Evolutionary conservation across 345 rosid species (phyloP).

Genomic region (Carallia brachiata): DNA sequence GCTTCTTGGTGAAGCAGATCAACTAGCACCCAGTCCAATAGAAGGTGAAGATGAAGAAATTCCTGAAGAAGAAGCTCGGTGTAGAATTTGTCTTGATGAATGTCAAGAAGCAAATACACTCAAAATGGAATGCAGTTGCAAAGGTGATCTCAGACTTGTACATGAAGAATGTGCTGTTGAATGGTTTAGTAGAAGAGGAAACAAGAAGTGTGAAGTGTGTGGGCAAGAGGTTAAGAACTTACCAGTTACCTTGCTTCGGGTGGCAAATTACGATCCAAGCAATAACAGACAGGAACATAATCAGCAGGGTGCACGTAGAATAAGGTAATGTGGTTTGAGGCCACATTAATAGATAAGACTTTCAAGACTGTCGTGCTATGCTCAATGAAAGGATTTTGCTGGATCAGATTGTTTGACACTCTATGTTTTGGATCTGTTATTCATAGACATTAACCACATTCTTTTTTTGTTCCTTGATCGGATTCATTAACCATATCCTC

Average conservation of each 20-base stretch:
- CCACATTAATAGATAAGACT: neutral
- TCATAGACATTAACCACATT: no score
- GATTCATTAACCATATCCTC: no score
- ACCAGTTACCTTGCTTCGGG: slow-evolving; percentile 80
- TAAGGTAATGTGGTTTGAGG: slow-evolving; percentile 45
- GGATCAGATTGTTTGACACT: slow-evolving; percentile 4
- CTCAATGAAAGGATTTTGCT: neutral
- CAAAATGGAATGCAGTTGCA: slow-evolving; percentile 98
- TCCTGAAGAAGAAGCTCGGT: slow-evolving; percentile 94
- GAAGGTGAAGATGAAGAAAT: slow-evolving; percentile 83
- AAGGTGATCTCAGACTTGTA: slow-evolving; percentile 82
- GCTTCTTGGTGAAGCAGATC: slow-evolving; percentile 45
- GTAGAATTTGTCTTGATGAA: slow-evolving; percentile 83
- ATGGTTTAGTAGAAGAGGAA: slow-evolving; percentile 88
- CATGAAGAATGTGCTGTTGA: slow-evolving; percentile 85
- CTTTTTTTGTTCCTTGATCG: no score
- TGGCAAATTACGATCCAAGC: slow-evolving; percentile 46
- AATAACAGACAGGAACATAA: slow-evolving; percentile 44
- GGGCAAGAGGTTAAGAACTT: slow-evolving; percentile 79
- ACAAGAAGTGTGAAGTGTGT: slow-evolving; percentile 86
- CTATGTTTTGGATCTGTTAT: neutral
- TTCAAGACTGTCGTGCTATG: neutral
- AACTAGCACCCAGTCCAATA: slow-evolving; percentile 46
- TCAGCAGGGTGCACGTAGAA: slow-evolving; percentile 27
- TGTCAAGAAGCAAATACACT: slow-evolving; percentile 87